Percentiles rank a stretch among this genome's conserved stretches.
Conservation (phyloP, 345 rosid genomes). For the Heritiera littoralis region DNA sequence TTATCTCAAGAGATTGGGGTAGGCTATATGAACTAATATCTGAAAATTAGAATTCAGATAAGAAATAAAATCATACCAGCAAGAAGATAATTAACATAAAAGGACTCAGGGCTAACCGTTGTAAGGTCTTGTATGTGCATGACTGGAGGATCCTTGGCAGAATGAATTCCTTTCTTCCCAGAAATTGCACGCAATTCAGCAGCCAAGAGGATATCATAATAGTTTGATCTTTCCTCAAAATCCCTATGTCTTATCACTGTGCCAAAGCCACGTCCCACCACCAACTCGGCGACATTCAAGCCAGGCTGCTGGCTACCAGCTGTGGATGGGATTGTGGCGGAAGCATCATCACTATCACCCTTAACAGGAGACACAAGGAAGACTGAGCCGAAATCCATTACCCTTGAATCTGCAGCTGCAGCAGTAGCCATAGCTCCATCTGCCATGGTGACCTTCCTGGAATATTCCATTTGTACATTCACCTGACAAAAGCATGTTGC, state of each 20-base stretch:
- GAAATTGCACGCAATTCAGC: slow-evolving; percentile 86
- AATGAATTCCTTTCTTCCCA: slow-evolving; percentile 81
- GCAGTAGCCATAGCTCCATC: slow-evolving; percentile 58
- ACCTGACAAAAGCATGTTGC: slow-evolving; percentile 49
- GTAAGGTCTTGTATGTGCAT: slow-evolving; percentile 82
- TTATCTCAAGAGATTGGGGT: too few relatives aligned
- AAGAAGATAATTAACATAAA: background rate
- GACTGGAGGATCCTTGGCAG: slow-evolving; percentile 76
- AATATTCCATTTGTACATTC: slow-evolving; percentile 89
- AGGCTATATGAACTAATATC: too few relatives aligned
- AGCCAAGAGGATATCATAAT: slow-evolving; percentile 84
- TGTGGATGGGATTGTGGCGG: slow-evolving; percentile 32
- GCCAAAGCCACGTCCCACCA: slow-evolving; percentile 77
- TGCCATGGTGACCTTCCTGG: slow-evolving; percentile 64
- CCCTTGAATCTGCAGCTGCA: slow-evolving; percentile 70
- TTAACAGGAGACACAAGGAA: slow-evolving; percentile 60
- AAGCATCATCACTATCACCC: slow-evolving; percentile 51
- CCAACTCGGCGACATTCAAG: slow-evolving; percentile 71
- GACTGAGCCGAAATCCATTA: slow-evolving; percentile 94
- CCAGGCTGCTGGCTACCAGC: slow-evolving; percentile 53
- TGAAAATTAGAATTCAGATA: background rate
- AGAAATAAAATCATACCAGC: background rate
- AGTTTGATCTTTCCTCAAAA: slow-evolving; percentile 95
- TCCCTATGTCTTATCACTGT: slow-evolving; percentile 72
- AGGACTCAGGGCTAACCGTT: slow-evolving; percentile 42